These are phyloP conservation scores for Microsporum ferrugineum DNA, from an alignment of 2,329 filamentous ascomycete species.

Conservation along the genomic window DNA sequence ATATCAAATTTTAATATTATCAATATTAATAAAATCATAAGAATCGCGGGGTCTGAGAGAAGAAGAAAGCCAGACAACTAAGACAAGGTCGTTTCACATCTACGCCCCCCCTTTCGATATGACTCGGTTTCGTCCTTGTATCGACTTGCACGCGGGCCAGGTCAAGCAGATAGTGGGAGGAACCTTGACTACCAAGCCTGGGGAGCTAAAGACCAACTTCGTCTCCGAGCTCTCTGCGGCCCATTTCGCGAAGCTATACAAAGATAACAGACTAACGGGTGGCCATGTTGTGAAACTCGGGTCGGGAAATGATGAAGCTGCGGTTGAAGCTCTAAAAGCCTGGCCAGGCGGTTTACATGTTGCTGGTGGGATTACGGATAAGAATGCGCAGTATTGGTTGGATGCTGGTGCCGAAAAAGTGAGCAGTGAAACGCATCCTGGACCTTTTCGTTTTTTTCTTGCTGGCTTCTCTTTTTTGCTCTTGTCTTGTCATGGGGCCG, in stretches of 20 bases:
- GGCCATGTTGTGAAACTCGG: conserved; percentile 97
- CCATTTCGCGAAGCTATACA: conserved; percentile 74
- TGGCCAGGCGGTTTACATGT: conserved; percentile 80
- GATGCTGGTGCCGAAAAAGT: conserved; percentile 82
- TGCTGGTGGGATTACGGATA: conserved; percentile 82
- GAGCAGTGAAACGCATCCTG: conserved; percentile 20
- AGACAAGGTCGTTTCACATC: neutral
- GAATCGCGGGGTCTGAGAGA: neutral
- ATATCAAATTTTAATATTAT: neutral
- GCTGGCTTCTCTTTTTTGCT: neutral
- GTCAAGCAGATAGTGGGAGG: conserved; percentile 98
- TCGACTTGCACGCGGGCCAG: conserved; percentile 91
- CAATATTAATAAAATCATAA: neutral
- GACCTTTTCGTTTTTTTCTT: neutral
- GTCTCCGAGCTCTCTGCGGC: conserved; percentile 72
- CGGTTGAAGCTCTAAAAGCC: conserved; percentile 59
- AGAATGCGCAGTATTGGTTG: conserved; percentile 78
- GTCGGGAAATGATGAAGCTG: conserved; percentile 70
- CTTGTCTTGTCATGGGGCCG: neutral
- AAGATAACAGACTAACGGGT: conserved; percentile 58
- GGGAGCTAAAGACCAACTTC: conserved; percentile 76
- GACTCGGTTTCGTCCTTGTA: conserved; percentile 92
- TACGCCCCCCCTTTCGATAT: conserved; percentile 37
- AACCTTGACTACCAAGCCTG: conserved; percentile 59
- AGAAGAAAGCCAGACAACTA: neutral